Evolutionary conservation across 2,329 filamentous ascomycete species (phyloP).

Genomic region (Madurella mycetomatis): DNA sequence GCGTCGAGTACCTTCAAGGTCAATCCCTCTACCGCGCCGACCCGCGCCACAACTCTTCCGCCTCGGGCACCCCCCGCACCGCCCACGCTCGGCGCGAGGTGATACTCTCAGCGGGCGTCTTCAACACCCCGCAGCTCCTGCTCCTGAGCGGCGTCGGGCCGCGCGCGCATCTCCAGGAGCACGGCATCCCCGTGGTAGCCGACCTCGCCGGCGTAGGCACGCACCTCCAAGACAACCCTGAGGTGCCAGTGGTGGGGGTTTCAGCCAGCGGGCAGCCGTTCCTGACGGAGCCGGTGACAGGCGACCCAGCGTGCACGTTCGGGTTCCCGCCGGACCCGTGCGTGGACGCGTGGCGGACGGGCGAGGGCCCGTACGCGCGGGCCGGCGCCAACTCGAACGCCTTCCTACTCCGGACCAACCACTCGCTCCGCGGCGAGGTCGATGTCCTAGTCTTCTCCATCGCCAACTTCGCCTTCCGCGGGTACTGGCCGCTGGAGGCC

Average conservation of each 20-base stretch:
- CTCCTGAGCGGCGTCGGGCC: slow-evolving; percentile 49
- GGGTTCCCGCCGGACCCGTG: slow-evolving; percentile 34
- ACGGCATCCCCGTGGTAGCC: slow-evolving; percentile 42
- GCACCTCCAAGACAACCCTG: slow-evolving; percentile 45
- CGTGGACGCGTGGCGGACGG: slow-evolving; percentile 31
- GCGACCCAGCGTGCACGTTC: slow-evolving; percentile 34
- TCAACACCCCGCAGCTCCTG: slow-evolving; percentile 49
- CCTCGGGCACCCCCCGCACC: slow-evolving; percentile 27
- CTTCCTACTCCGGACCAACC: slow-evolving; percentile 37
- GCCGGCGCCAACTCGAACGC: slow-evolving; percentile 42
- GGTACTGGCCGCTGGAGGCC: slow-evolving; percentile 17
- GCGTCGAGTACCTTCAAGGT: slow-evolving; percentile 33
- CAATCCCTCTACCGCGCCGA: slow-evolving; percentile 35
- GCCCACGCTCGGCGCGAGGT: slow-evolving; percentile 38
- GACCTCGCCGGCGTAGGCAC: slow-evolving; percentile 48
- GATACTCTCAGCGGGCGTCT: slow-evolving; percentile 45
- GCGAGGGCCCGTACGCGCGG: slow-evolving; percentile 28
- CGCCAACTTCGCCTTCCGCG: slow-evolving; percentile 29
- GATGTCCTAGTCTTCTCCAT: slow-evolving; percentile 47
- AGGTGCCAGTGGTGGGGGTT: slow-evolving; percentile 26
- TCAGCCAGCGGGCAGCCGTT: slow-evolving; percentile 2
- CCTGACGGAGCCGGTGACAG: slow-evolving; percentile 10
- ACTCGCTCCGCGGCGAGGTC: slow-evolving; percentile 33
- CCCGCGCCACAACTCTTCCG: slow-evolving; percentile 29
- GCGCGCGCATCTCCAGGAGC: slow-evolving; percentile 36